Evolutionary conservation across 2,329 filamentous ascomycete species (phyloP).

Genomic region (Trichoderma atrobrunneum): DNA sequence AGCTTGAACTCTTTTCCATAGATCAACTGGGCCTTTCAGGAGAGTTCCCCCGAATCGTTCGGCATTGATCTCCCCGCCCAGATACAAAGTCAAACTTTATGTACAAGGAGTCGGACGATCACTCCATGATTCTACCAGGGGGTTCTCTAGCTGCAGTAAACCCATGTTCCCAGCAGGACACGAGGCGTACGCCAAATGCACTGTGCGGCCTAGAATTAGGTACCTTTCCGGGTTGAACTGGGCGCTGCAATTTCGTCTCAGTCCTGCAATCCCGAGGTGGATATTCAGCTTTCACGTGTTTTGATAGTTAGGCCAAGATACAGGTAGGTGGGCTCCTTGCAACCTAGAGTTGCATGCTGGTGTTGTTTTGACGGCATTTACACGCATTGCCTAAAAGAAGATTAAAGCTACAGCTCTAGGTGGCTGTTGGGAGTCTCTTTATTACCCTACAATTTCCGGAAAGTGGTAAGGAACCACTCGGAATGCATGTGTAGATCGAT

Average conservation of each 20-base stretch:
- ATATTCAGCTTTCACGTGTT: background rate
- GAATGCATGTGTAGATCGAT: background rate
- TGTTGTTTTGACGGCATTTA: background rate
- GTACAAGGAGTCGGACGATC: background rate
- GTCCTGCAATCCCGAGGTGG: background rate
- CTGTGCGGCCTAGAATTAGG: background rate
- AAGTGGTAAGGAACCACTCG: background rate
- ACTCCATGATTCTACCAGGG: background rate
- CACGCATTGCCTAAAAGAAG: background rate
- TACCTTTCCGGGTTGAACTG: background rate
- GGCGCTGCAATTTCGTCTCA: background rate
- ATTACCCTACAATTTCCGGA: background rate
- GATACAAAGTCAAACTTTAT: background rate
- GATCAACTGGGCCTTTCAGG: background rate
- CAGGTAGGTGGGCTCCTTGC: background rate
- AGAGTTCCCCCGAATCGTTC: background rate
- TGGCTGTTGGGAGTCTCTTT: background rate
- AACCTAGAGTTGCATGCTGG: background rate
- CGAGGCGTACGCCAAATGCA: background rate
- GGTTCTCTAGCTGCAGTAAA: background rate
- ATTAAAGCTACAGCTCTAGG: background rate
- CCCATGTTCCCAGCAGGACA: background rate
- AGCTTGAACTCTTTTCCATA: background rate
- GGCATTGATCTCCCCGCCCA: background rate
- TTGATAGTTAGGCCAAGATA: background rate